phyloP scores from a whole-genome alignment of 163 green algal species.

The Volvox carteri region DNA sequence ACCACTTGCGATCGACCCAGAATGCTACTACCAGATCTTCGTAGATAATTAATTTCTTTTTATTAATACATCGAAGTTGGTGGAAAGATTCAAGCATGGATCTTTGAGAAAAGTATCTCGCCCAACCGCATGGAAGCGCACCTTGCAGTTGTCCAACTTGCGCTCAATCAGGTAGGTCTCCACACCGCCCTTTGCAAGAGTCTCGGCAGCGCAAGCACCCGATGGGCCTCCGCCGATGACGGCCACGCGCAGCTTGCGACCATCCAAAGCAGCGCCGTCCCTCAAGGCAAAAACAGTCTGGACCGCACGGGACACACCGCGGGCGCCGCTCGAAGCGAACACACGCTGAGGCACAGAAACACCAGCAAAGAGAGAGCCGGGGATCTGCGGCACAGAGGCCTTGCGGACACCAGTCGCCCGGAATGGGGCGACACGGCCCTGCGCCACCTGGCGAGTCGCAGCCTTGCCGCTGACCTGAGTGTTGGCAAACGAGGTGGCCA shows the following conservation, averaged over 20 bases:
- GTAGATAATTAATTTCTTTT: background rate
- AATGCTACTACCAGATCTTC: conserved; percentile 35
- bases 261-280: conserved; percentile 85
- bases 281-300: conserved; percentile 71
- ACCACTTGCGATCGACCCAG: conserved; percentile 21
- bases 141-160: conserved; percentile 99
- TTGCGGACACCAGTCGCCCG: conserved; percentile 36
- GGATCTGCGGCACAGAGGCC: background rate
- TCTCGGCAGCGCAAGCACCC: conserved; percentile 96
- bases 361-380: conserved; percentile 29
- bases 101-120: background rate
- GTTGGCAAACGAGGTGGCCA: conserved; percentile 40
- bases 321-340: conserved; percentile 25
- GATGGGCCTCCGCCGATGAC: conserved; percentile 96
- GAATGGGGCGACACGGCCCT: conserved; percentile 47
- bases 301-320: conserved; percentile 39
- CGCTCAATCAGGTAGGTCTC: conserved; percentile 98
- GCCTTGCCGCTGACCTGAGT: conserved; percentile 39
- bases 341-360: conserved; percentile 43
- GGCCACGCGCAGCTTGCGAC: conserved; percentile 89
- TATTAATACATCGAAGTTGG: background rate
- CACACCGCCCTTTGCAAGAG: conserved; percentile 92
- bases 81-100: background rate
- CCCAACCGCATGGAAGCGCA: conserved; percentile 45
- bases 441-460: conserved; percentile 37